These are phyloP conservation scores for Thelephora ganbajun DNA, from an alignment of 768 basidiomycete species.

Conservation along the genomic window DNA sequence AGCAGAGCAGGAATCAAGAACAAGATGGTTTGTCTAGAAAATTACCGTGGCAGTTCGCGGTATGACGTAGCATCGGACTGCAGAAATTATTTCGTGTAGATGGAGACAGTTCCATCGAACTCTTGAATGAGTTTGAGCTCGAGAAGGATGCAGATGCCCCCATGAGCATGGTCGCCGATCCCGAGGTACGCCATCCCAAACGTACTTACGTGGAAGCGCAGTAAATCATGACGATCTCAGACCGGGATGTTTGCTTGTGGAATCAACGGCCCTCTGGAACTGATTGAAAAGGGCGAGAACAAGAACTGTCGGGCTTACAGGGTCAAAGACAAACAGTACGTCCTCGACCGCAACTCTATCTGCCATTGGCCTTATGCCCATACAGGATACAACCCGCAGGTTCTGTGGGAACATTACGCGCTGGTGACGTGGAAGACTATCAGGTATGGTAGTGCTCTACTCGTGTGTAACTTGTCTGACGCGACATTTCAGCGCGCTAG, in stretches of 20 bases:
- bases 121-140: constrained; percentile 60
- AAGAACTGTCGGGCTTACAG: constrained; percentile 72
- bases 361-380: neutral
- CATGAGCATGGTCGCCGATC: constrained; percentile 81
- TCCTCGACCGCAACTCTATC: constrained; percentile 2
- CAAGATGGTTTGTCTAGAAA: constrained; percentile 54
- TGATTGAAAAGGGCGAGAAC: constrained; percentile 53
- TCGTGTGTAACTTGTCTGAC: neutral
- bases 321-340: constrained; percentile 46
- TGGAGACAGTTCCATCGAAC: constrained; percentile 34
- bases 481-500: constrained; percentile 66
- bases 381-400: constrained; percentile 38
- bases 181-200: constrained; percentile 28
- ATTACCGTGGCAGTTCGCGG: neutral
- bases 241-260: constrained; percentile 61
- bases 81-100: constrained; percentile 61
- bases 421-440: constrained; percentile 53
- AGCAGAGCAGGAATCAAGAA: constrained; percentile 87
- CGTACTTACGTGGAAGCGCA: neutral
- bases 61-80: neutral
- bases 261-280: constrained; percentile 63
- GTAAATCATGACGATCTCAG: constrained; percentile 13
- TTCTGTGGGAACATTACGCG: constrained; percentile 46
- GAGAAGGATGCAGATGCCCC: constrained; percentile 81
- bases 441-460: constrained; percentile 42